phyloP scores from a whole-genome alignment of 495 filamentous ascomycete species.

The Penicillium malachiteum region DNA sequence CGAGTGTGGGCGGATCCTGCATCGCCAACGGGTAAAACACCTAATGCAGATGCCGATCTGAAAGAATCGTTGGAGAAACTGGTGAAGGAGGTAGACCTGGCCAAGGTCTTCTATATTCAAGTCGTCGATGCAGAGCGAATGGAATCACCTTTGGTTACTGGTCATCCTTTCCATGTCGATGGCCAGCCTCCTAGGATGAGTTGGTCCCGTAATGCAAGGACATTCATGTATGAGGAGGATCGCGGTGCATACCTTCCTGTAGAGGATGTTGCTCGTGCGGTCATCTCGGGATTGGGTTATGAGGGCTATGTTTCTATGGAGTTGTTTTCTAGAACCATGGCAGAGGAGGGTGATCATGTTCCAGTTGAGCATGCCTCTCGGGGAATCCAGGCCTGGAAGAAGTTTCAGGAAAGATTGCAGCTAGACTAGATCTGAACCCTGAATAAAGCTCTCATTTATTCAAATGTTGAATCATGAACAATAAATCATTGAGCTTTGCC shows the following conservation, averaged over 20 bases:
- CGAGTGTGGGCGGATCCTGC: conserved; percentile 68
- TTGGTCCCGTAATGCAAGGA: conserved; percentile 71
- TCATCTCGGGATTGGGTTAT: conserved; percentile 60
- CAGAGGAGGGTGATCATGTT: conserved; percentile 48
- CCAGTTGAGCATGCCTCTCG: conserved; percentile 60
- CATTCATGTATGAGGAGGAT: conserved; percentile 67
- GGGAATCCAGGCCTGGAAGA: conserved; percentile 58
- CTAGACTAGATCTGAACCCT: neutral
- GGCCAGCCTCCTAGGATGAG: conserved; percentile 67
- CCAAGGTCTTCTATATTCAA: conserved; percentile 72
- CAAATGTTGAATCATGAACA: too few relatives aligned
- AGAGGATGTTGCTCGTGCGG: conserved; percentile 35
- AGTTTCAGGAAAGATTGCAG: conserved; percentile 13
- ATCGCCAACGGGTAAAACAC: conserved; percentile 45
- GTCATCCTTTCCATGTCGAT: conserved; percentile 61
- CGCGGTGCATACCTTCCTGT: conserved; percentile 64
- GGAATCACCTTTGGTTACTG: conserved; percentile 49
- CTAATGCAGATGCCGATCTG: conserved; percentile 58
- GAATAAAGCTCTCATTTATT: neutral
- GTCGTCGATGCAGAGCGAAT: conserved; percentile 68
- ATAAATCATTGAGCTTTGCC: too few relatives aligned
- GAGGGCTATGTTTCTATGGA: conserved; percentile 71
- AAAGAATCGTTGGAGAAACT: conserved; percentile 55
- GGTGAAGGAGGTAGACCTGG: conserved; percentile 50
- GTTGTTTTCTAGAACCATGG: conserved; percentile 60